Conservation (phyloP, 495 filamentous ascomycete genomes). For the Podospora anserina region DNA sequence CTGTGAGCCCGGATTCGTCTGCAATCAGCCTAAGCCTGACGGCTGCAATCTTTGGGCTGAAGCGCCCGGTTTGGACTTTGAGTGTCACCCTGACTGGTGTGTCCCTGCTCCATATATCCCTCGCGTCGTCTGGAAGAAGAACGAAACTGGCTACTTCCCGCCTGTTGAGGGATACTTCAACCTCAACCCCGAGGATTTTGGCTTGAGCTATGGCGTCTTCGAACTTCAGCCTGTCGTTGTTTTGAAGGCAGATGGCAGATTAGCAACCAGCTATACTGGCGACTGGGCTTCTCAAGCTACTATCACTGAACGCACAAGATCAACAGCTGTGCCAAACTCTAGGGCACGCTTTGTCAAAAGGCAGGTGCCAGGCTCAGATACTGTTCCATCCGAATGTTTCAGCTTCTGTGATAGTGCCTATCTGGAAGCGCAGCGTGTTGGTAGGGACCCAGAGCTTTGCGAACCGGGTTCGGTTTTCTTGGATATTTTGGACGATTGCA, state of each 20-base stretch:
- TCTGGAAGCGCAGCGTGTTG: constrained; percentile 45
- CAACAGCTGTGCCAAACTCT: constrained; percentile 17
- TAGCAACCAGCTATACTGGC: constrained; percentile 41
- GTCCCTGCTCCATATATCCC: constrained; percentile 42
- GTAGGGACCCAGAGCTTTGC: constrained; percentile 50
- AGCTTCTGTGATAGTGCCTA: constrained; percentile 51
- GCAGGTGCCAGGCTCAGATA: constrained; percentile 38
- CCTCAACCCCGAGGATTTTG: constrained; percentile 60
- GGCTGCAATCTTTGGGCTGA: constrained; percentile 55
- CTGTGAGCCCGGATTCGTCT: constrained; percentile 61
- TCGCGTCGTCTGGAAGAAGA: constrained; percentile 41
- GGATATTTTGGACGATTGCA: constrained; percentile 37
- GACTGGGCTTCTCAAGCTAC: constrained; percentile 46
- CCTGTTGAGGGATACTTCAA: constrained; percentile 59
- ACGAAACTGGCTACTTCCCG: constrained; percentile 49
- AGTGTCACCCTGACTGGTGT: constrained; percentile 57
- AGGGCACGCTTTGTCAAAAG: not conserved
- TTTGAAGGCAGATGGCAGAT: constrained; percentile 18
- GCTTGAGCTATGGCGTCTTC: constrained; percentile 62
- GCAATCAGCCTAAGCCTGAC: constrained; percentile 45
- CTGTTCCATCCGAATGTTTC: constrained; percentile 52
- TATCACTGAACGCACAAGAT: constrained; percentile 38
- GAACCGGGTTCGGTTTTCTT: constrained; percentile 40
- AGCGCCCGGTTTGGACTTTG: constrained; percentile 50
- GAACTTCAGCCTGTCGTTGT: constrained; percentile 28